Percentiles rank a stretch among this genome's conserved stretches.
Evolutionary conservation across 495 filamentous ascomycete species (phyloP).

Genomic region (Aspergillus indologenus): DNA sequence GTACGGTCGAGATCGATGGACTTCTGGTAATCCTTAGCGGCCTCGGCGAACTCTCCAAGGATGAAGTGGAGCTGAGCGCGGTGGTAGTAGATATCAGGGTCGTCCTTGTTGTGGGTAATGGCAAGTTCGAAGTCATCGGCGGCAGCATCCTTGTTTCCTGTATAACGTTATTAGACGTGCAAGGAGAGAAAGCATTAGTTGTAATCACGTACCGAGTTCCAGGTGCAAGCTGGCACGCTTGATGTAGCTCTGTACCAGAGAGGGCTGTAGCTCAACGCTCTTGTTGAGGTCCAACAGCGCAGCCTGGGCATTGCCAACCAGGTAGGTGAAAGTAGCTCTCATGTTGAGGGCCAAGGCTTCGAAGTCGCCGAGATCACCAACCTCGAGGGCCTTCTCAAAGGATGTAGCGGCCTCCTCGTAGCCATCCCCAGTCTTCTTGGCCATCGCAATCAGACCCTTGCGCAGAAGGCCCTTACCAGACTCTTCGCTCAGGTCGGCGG

Average conservation of each 20-base stretch:
- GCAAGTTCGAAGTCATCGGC: slow-evolving; percentile 85
- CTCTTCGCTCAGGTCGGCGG: slow-evolving; percentile 68
- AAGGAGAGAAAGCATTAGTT: background rate
- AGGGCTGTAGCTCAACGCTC: slow-evolving; percentile 84
- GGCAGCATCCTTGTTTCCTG: slow-evolving; percentile 82
- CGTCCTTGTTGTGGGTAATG: slow-evolving; percentile 77
- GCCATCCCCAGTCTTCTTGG: slow-evolving; percentile 78
- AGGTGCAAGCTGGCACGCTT: slow-evolving; percentile 98
- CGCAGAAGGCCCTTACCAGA: slow-evolving; percentile 82
- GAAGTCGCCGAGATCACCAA: slow-evolving; percentile 70
- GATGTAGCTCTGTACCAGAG: slow-evolving; percentile 93
- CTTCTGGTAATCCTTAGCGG: slow-evolving; percentile 98
- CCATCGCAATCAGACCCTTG: slow-evolving; percentile 75
- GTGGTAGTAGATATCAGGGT: slow-evolving; percentile 99
- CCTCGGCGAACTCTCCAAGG: slow-evolving; percentile 84
- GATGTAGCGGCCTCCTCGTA: slow-evolving; percentile 82
- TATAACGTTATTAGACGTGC: slow-evolving; percentile 10
- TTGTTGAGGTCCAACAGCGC: slow-evolving; percentile 82
- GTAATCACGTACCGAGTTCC: slow-evolving; percentile 71
- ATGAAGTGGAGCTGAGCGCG: slow-evolving; percentile 99
- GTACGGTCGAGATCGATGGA: slow-evolving; percentile 93
- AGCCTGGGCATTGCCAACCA: slow-evolving; percentile 79
- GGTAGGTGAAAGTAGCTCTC: slow-evolving; percentile 91
- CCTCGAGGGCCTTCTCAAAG: slow-evolving; percentile 84
- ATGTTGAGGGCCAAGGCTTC: slow-evolving; percentile 94